These are phyloP conservation scores for Sarcomyxa edulis DNA, from an alignment of 768 basidiomycete species.

Conservation along the genomic window DNA sequence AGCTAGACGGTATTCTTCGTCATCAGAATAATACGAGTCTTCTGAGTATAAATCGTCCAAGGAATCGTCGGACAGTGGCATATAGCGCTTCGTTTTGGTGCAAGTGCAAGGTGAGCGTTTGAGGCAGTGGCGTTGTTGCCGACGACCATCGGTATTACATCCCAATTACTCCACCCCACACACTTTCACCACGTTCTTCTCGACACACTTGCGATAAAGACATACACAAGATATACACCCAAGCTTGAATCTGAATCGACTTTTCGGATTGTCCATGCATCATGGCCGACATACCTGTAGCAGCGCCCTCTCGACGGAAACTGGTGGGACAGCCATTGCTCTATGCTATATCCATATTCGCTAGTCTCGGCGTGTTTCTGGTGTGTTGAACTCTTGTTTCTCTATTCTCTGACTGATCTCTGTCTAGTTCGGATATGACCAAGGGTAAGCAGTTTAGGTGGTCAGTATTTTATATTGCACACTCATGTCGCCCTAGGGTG, in stretches of 20 bases:
- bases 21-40: slow-evolving; percentile 53
- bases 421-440: slow-evolving; percentile 76
- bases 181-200: too few species aligned
- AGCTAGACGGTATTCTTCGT: slow-evolving; percentile 70
- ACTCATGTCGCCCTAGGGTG: slow-evolving; percentile 41
- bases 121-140: too few species aligned
- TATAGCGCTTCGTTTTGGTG: too few species aligned
- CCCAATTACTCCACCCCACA: too few species aligned
- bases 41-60: slow-evolving; percentile 54
- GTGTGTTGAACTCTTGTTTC: slow-evolving; percentile 38
- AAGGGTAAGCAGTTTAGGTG: slow-evolving; percentile 50
- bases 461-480: slow-evolving; percentile 1
- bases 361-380: slow-evolving; percentile 81
- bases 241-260: background rate
- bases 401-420: background rate
- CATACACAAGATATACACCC: too few species aligned
- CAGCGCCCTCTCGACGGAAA: slow-evolving; percentile 32
- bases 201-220: too few species aligned
- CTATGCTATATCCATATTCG: slow-evolving; percentile 76
- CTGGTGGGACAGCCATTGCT: slow-evolving; percentile 77
- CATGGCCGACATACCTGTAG: slow-evolving; percentile 38
- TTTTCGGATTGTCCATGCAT: slow-evolving; percentile 35
- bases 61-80: slow-evolving; percentile 61
- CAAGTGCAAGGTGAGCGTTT: too few species aligned
- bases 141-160: too few species aligned